phyloP scores from a whole-genome alignment of 768 basidiomycete genomes.

The Artomyces pyxidatus region DNA sequence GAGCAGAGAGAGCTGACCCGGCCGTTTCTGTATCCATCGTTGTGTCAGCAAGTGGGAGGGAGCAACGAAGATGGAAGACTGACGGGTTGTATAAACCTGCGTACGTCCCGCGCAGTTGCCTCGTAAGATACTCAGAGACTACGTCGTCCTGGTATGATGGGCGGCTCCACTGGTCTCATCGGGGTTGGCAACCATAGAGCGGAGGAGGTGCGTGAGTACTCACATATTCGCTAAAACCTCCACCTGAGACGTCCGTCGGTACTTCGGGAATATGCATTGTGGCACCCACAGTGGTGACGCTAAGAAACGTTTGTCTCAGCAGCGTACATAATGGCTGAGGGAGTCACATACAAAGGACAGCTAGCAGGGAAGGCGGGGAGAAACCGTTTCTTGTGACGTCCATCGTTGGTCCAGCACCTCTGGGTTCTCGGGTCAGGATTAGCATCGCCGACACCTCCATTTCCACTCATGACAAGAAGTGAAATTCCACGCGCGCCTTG shows the following conservation, averaged over 20 bases:
- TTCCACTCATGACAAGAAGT: slow-evolving; percentile 59
- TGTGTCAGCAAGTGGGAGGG: slow-evolving; percentile 20
- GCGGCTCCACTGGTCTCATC: slow-evolving; percentile 32
- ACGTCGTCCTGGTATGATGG: slow-evolving; percentile 43
- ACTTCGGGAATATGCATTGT: slow-evolving; percentile 52
- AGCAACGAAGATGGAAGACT: background rate
- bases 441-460: slow-evolving; percentile 64
- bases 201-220: slow-evolving; percentile 14
- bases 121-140: slow-evolving; percentile 33
- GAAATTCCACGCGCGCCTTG: slow-evolving; percentile 61
- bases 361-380: slow-evolving; percentile 47
- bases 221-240: slow-evolving; percentile 68
- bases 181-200: background rate
- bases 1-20: slow-evolving; percentile 30
- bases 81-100: slow-evolving; percentile 45
- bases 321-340: background rate
- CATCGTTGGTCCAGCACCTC: slow-evolving; percentile 51
- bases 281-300: slow-evolving; percentile 63
- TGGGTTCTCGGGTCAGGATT: slow-evolving; percentile 44
- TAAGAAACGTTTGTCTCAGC: slow-evolving; percentile 23
- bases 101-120: slow-evolving; percentile 35
- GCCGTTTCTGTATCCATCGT: slow-evolving; percentile 22
- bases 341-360: slow-evolving; percentile 29
- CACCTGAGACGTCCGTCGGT: slow-evolving; percentile 55
- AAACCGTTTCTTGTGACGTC: slow-evolving; percentile 46